Evolutionary conservation across 768 basidiomycete species (phyloP).

Genomic region (Phlebiopsis flavidoalba): DNA sequence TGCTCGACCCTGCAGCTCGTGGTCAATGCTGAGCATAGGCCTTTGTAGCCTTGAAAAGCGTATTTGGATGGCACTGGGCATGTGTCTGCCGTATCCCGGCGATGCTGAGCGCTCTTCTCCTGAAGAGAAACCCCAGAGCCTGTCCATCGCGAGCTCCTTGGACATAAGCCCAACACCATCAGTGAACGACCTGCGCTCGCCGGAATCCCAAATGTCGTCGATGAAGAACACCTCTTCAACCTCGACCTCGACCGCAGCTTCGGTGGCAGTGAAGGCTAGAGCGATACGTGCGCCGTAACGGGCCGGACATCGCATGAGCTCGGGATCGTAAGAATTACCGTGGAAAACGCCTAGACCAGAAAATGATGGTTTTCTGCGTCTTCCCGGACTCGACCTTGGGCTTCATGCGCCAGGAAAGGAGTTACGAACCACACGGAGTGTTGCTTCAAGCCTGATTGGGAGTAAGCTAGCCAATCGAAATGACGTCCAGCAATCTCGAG

Average conservation of each 20-base stretch:
- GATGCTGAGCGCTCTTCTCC: not conserved
- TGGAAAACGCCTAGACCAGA: conserved; percentile 47
- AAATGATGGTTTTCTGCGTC: conserved; percentile 41
- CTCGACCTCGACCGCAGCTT: conserved; percentile 41
- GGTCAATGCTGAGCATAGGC: conserved; percentile 54
- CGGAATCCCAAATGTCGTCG: conserved; percentile 36
- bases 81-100: not conserved
- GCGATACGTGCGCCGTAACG: conserved; percentile 63
- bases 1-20: conserved; percentile 38
- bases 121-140: conserved; percentile 23
- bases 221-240: conserved; percentile 31
- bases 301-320: conserved; percentile 49
- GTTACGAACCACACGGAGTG: conserved; percentile 19
- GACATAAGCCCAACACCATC: conserved; percentile 48
- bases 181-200: conserved; percentile 3
- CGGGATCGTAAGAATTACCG: conserved; percentile 34
- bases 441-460: conserved; percentile 16
- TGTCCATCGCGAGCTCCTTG: conserved; percentile 39
- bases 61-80: conserved; percentile 41
- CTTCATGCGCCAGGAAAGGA: conserved; percentile 6
- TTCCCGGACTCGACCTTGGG: conserved; percentile 7
- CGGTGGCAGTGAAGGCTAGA: conserved; percentile 67
- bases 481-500: conserved; percentile 13
- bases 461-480: conserved; percentile 19
- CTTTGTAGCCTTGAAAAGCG: conserved; percentile 51